Evolutionary conservation across 768 basidiomycete species (phyloP).

Genomic region (Favolaschia claudopus): DNA sequence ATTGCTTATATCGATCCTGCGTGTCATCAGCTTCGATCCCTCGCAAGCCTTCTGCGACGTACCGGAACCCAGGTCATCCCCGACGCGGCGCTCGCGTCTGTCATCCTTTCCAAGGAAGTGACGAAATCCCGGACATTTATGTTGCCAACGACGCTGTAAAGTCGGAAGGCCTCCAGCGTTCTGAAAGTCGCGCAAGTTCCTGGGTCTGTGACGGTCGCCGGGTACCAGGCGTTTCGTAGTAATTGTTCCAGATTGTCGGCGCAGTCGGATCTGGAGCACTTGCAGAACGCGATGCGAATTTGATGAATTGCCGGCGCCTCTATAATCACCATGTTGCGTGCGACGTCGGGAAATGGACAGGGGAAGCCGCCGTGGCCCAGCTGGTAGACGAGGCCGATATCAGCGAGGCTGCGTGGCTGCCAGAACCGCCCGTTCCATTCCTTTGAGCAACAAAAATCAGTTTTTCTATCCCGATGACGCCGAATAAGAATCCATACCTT

Average conservation of each 20-base stretch:
- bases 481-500: too few relatives aligned
- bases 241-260: slow-evolving; percentile 4
- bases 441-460: not conserved
- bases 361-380: slow-evolving; percentile 17
- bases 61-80: not conserved
- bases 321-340: slow-evolving; percentile 2
- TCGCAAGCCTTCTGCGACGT: not conserved
- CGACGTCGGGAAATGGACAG: not conserved
- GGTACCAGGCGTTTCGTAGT: slow-evolving; percentile 6
- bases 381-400: slow-evolving; percentile 19
- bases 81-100: not conserved
- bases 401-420: not conserved
- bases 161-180: slow-evolving; percentile 14
- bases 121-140: not conserved
- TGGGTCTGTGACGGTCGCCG: slow-evolving; percentile 22
- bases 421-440: slow-evolving; percentile 22
- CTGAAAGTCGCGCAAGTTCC: slow-evolving; percentile 13
- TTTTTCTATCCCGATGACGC: not conserved
- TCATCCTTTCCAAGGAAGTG: not conserved
- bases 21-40: not conserved
- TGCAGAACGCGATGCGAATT: slow-evolving; percentile 12
- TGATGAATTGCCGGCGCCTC: slow-evolving; percentile 11
- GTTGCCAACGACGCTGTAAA: slow-evolving; percentile 14
- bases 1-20: slow-evolving; percentile 10
- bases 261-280: not conserved